phyloP scores from a whole-genome alignment of 352 stramenopile genomes.

The Globisporangium acanthophoron region DNA sequence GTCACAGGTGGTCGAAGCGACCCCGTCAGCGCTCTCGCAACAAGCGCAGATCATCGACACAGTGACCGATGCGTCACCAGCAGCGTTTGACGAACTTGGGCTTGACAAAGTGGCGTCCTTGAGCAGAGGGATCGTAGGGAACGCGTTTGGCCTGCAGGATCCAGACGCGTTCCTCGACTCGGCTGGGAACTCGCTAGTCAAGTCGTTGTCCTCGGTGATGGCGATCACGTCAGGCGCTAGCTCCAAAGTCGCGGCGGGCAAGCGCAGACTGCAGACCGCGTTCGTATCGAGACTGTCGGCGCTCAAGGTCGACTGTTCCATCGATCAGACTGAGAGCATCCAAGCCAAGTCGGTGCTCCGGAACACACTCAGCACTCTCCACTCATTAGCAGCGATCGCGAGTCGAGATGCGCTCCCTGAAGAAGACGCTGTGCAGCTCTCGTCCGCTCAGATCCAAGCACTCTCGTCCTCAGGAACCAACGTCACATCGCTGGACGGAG shows the following conservation, averaged over 20 bases:
- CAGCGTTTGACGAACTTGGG: constrained; percentile 24
- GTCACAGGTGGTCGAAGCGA: constrained; percentile 30
- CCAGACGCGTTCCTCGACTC: constrained; percentile 33
- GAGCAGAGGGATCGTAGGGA: constrained; percentile 32
- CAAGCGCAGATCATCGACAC: constrained; percentile 42
- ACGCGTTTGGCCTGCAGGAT: constrained; percentile 35
- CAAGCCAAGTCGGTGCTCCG: constrained; percentile 17
- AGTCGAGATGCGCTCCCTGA: constrained; percentile 41
- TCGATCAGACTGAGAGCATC: constrained; percentile 13
- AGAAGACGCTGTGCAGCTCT: constrained; percentile 27
- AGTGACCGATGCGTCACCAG: constrained; percentile 30
- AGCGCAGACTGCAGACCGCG: not conserved
- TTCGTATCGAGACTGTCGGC: not conserved
- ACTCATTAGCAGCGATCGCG: constrained; percentile 41
- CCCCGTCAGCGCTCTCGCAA: constrained; percentile 38
- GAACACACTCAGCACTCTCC: constrained; percentile 39
- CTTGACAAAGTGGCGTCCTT: constrained; percentile 35
- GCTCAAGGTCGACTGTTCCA: constrained; percentile 6
- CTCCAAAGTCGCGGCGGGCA: not conserved
- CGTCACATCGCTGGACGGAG: constrained; percentile 1
- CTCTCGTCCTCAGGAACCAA: constrained; percentile 30
- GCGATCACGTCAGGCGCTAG: constrained; percentile 10
- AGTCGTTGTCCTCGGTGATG: constrained; percentile 38
- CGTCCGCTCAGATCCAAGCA: constrained; percentile 23
- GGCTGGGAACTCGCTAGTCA: constrained; percentile 31